These are phyloP conservation scores for Paramecium sonneborni DNA, from an alignment of 73 alveolate species.

Conservation along the genomic window DNA sequence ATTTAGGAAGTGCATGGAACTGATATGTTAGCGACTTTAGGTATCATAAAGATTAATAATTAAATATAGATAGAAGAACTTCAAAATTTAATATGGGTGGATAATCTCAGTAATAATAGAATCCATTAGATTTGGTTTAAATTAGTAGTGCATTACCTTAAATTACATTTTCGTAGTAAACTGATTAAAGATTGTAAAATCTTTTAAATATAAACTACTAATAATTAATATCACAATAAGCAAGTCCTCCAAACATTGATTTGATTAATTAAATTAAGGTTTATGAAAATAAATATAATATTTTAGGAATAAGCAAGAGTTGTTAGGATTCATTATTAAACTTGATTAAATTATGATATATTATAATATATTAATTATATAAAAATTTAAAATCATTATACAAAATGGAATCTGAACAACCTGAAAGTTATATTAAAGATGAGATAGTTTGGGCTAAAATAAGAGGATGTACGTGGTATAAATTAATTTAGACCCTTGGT, in stretches of 20 bases:
- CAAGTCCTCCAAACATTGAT: neutral
- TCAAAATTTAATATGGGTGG: neutral
- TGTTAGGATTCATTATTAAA: neutral
- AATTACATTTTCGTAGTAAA: neutral
- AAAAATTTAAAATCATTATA: neutral
- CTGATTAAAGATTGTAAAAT: neutral
- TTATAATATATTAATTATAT: neutral
- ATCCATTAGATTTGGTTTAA: neutral
- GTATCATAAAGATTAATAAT: neutral
- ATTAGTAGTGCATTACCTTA: neutral
- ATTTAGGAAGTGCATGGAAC: neutral
- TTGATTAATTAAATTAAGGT: neutral
- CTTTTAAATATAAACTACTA: neutral
- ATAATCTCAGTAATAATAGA: neutral
- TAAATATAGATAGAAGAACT: conserved; percentile 35
- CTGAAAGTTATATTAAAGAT: neutral
- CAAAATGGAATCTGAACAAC: conserved; percentile 9
- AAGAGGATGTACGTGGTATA: conserved; percentile 28
- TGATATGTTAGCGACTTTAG: neutral
- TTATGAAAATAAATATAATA: neutral
- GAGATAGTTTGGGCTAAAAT: conserved; percentile 54
- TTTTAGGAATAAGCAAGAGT: neutral
- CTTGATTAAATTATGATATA: neutral
- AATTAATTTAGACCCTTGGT: conserved; percentile 43
- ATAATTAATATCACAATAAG: neutral